Conservation (phyloP, 306 rosid species). For the Quillaja saponaria region DNA sequence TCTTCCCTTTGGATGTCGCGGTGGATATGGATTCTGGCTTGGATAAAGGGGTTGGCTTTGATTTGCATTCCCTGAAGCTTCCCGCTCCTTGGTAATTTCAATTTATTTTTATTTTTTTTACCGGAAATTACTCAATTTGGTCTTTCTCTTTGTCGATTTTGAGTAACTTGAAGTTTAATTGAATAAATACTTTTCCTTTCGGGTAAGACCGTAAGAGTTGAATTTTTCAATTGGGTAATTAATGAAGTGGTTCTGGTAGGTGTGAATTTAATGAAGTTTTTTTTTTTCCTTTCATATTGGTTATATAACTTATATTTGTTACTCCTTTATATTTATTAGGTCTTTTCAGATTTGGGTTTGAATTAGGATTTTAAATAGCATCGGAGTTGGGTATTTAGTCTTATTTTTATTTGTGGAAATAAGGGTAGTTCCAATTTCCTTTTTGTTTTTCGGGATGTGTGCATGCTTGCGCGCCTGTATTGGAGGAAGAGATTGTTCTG, state of each 20-base stretch:
- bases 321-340: too few relatives aligned
- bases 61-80: constrained; percentile 49
- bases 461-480: too few relatives aligned
- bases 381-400: too few relatives aligned
- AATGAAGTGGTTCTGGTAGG: neutral
- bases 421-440: too few relatives aligned
- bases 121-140: neutral
- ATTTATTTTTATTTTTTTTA: neutral
- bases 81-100: constrained; percentile 76
- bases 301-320: too few relatives aligned
- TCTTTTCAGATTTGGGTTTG: neutral
- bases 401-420: too few relatives aligned
- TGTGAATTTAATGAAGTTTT: constrained; percentile 1
- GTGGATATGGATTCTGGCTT: constrained; percentile 38
- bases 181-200: neutral
- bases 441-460: too few relatives aligned
- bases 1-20: constrained; percentile 32
- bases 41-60: constrained; percentile 31
- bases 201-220: neutral
- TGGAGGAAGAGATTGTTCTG: too few relatives aligned
- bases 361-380: too few relatives aligned
- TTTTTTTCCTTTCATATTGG: too few relatives aligned
- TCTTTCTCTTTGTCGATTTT: neutral
- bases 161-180: neutral
- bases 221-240: constrained; percentile 1